Evolutionary conservation across 176 grass and related monocot species (phyloP), one percentile per base, ranked within the genome.

Genomic region (Eragrostis curvula): DNA sequence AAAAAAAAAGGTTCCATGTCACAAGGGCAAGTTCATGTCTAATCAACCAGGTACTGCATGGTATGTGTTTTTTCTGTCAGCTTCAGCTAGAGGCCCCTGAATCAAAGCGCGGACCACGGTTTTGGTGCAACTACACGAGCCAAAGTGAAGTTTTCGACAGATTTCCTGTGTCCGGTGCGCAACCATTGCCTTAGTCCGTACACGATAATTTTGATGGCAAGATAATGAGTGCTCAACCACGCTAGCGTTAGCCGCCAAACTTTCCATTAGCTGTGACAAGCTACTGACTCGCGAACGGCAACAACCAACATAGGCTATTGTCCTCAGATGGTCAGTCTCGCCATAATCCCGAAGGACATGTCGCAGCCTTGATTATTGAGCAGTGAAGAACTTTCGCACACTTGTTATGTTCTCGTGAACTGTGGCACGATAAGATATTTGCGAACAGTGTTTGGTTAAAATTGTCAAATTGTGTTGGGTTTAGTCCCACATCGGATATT

Each of bases 181-280:
- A n/a, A 27, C 39, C 23, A 45, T n/a, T 59, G 50, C 21, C 9
- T 21, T 42, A 18, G 8, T 48, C 21, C 70, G 45, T 66, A 75
- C 60, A 74, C 24, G 28, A 66, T 55, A 52, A 18, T 56, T 56
- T 66, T 75, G 59, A 68, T 75, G 49, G 62, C 72, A 18, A 58
- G 82, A 84, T 9, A 56, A 68, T 1, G 73, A 84, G 73, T 36
- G 50, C 82, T 17, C 63, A 77, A 68, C 63, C 62, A 12, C 30
- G 18, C 63, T 1, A 16, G 8, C 11, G 27, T 74, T 21, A 49
- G 44, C 17, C 16, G 57, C 24, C 58, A 21, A 62, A 78, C 48
- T 27, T 32, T 36, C 8, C 25, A 1, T 50, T 42, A 39, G 52
- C 68, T 70, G 6, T 63, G 44, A 47, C 42, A 30, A 36, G 42